Evolutionary conservation across 2,329 filamentous ascomycete species (phyloP).

Genomic region (Pseudogymnoascus sp.): DNA sequence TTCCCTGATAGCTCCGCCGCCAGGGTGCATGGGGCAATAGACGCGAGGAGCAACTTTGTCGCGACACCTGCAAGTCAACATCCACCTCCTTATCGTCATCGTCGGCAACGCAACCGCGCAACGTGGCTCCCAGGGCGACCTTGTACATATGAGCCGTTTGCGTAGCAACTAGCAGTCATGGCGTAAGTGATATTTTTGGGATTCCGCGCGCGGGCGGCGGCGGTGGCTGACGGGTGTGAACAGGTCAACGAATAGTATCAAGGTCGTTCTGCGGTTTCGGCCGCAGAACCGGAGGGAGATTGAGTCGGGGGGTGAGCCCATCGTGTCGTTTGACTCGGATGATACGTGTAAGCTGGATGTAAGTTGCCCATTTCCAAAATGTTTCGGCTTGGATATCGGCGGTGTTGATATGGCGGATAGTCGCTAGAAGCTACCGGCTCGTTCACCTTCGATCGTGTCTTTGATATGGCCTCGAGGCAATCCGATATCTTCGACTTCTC

Average conservation of each 20-base stretch:
- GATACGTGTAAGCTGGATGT: conserved; percentile 85
- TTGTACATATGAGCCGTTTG: conserved; percentile 1
- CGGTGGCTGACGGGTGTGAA: not conserved
- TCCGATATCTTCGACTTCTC: conserved; percentile 97
- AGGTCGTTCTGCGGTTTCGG: conserved; percentile 95
- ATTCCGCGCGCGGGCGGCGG: not conserved
- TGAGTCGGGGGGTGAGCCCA: conserved; percentile 80
- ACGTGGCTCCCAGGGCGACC: conserved; percentile 6
- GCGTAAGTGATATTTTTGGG: not conserved
- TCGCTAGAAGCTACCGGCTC: conserved; percentile 74
- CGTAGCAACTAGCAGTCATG: conserved; percentile 4
- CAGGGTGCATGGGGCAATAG: not conserved
- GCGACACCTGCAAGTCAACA: conserved; percentile 1
- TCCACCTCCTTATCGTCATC: conserved; percentile 9
- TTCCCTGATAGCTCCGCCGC: not conserved
- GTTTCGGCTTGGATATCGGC: not conserved
- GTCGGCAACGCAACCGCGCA: not conserved
- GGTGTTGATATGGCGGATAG: conserved; percentile 36
- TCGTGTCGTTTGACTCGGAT: conserved; percentile 80
- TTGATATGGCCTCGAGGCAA: conserved; percentile 87
- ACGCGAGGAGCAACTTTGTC: conserved; percentile 6
- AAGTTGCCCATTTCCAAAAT: conserved; percentile 32
- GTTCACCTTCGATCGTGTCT: conserved; percentile 97
- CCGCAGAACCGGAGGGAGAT: conserved; percentile 95
- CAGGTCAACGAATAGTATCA: conserved; percentile 53